Conservation (phyloP, 345 rosid genomes). For the Hibiscus trionum region DNA sequence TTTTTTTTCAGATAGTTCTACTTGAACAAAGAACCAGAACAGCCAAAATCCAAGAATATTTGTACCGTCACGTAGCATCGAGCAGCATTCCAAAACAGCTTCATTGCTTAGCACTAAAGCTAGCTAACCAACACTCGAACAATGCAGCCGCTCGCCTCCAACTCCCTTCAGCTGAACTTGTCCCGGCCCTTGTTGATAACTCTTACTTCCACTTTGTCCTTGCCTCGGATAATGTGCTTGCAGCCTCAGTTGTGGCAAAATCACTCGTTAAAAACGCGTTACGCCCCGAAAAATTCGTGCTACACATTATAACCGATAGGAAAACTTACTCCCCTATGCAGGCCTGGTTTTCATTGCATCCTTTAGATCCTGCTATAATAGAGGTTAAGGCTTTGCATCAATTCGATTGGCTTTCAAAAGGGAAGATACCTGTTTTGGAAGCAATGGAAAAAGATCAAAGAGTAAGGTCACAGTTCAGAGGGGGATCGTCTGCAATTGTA, state of each 20-base stretch:
- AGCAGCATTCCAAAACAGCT: slow-evolving; percentile 95
- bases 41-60: slow-evolving; percentile 86
- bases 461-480: slow-evolving; percentile 83
- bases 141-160: slow-evolving; percentile 95
- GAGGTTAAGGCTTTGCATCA: slow-evolving; percentile 98
- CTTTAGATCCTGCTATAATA: slow-evolving; percentile 67
- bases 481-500: slow-evolving; percentile 84
- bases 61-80: slow-evolving; percentile 88
- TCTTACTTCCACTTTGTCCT: slow-evolving; percentile 74
- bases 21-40: slow-evolving; percentile 89
- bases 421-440: slow-evolving; percentile 90
- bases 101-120: slow-evolving; percentile 69
- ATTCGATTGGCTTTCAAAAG: slow-evolving; percentile 91
- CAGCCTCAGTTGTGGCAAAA: slow-evolving; percentile 76
- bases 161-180: slow-evolving; percentile 74
- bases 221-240: slow-evolving; percentile 91
- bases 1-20: slow-evolving; percentile 41
- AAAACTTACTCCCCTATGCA: slow-evolving; percentile 96
- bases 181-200: slow-evolving; percentile 79
- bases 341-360: slow-evolving; percentile 95
- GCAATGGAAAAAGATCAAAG: slow-evolving; percentile 95
- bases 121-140: slow-evolving; percentile 81
- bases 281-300: slow-evolving; percentile 55
- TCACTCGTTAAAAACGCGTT: slow-evolving; percentile 66
- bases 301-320: slow-evolving; percentile 85